Base-by-base conservation (phyloP, 768 basidiomycete genomes). In the Lactifluus volemus region DNA sequence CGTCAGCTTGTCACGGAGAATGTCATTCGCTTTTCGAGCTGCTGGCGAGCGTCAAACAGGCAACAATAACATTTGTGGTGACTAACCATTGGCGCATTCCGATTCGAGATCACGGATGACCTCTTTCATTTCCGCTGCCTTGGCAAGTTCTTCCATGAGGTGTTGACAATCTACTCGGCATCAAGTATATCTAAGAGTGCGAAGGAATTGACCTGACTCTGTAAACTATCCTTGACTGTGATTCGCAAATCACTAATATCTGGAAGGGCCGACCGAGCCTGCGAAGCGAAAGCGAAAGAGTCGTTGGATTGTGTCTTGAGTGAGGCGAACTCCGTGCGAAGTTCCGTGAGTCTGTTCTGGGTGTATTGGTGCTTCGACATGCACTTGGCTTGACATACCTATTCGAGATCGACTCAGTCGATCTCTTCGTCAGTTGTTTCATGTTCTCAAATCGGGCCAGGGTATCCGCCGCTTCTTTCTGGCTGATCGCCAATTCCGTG, bases 11-110 rank as follows among this genome's bases (percentile, higher is more conserved):
- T 66, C 65, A 21, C 60, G 65, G 15, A 66, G 60, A 1, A 66
- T 55, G 41, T 66, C 65, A 25, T 66, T 66, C 14, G 65, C 63
- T 25, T 66, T 65, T 21, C 65, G 65, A 17, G 57, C 65, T 66
- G 17, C 19, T 11, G 9, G 42, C 15, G 32, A 32, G 25, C 51
- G 52, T 49, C 14, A 60, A 30, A 32, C 25, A 10, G 32, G 29
- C 6, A 30, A 21, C 47, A 5, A 36, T 21, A 17, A 45, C 30
- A 29, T 11, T 25, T 12, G 10, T 32, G 19, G 32, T 12, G 39
- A 50, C 60, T 47, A 59, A 52, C 65, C 58, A 12, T 54, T 61
- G 10, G 42, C 39, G 21, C 64, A 53, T 38, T 66, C 65, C 19
- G 21, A 25, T 53, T 59, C 56, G 17, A 66, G 55, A 21, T 65